Base-by-base conservation (phyloP, 148 eudicot genomes). In the Nepenthes gracilis region DNA sequence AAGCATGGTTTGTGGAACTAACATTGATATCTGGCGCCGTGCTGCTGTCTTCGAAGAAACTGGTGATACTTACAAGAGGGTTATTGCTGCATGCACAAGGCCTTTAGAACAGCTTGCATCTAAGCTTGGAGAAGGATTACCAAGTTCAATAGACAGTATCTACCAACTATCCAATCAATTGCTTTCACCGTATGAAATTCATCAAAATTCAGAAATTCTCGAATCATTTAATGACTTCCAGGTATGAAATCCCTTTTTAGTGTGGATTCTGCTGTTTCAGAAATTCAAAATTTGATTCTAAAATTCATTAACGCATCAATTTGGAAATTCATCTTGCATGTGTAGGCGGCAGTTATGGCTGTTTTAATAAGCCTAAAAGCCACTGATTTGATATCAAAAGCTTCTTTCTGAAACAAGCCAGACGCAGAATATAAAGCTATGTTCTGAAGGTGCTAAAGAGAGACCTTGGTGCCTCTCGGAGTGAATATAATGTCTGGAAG, bases 11-110 rank as follows among this genome's bases (percentile, higher is more conserved):
- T 88, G 97, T 84, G 92, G 85, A 59, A 81, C 79, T 54, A 86
- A 89, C 68, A 80, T 81, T 60, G 92, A 93, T 57, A 75, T 77
- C 2, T 88, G 99, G 96, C 85, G 95, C 40, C 87, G 97, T 48
- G 89, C 90, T 68, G 96, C 98, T 15, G 86, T 93, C 66, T 93
- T 80, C 62, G 97, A 89, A 67, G 97, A 93, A 76, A 86, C 83
- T 64, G 95, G 97, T 59, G 98, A 80, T 55, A 84, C 95, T 51
- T 93, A 93, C 75, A 93, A 77, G 79, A 83, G 85, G 75, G 86
- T 88, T 60, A 62, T 86, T 35, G 54, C 80, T 77, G 80, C 70
- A 32, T 80, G 91, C 86, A 64, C 88, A 74, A 74, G 68, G 73
- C 98, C 98, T 65, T 70, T 93, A 51, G 85, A 86, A 72, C 83